Conservation (phyloP, 345 rosid genomes). For the Pugionium dolabratum region DNA sequence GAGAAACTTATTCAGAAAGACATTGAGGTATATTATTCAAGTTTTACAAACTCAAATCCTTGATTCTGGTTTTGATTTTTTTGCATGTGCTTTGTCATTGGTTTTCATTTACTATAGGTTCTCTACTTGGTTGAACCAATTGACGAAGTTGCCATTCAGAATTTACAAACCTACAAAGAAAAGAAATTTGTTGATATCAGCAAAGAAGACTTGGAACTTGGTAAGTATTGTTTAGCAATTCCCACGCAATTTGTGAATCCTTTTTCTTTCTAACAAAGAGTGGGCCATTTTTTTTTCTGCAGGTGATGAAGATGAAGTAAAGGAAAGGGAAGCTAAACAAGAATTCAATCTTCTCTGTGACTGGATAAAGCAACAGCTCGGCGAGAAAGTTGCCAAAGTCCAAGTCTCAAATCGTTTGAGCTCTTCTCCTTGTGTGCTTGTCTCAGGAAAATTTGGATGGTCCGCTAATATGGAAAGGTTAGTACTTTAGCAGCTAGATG, state of each 20-base stretch:
- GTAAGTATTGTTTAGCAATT: constrained; percentile 44
- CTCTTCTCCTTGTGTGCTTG: constrained; percentile 97
- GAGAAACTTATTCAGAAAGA: constrained; percentile 90
- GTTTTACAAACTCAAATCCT: not conserved
- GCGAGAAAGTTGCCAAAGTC: constrained; percentile 95
- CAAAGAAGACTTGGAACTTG: constrained; percentile 95
- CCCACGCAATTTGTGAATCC: not conserved
- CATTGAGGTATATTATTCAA: constrained; percentile 60
- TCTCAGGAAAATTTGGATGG: constrained; percentile 98
- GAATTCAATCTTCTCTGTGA: constrained; percentile 83
- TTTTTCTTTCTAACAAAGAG: constrained; percentile 1
- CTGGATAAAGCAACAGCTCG: constrained; percentile 96
- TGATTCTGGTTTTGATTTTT: not conserved
- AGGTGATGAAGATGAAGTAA: constrained; percentile 96
- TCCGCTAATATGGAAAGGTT: constrained; percentile 99
- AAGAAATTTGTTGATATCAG: constrained; percentile 98
- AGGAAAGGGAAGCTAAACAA: constrained; percentile 81
- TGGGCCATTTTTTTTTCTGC: not conserved
- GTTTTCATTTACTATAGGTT: constrained; percentile 49
- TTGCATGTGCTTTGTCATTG: not conserved
- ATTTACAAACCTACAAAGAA: constrained; percentile 92
- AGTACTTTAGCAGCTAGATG: constrained; percentile 16
- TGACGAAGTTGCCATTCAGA: constrained; percentile 97
- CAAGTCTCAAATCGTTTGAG: constrained; percentile 91
- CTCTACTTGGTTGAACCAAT: constrained; percentile 90